Base-by-base conservation (phyloP, 2,329 filamentous ascomycete genomes). In the Scortechinia acanthostroma region DNA sequence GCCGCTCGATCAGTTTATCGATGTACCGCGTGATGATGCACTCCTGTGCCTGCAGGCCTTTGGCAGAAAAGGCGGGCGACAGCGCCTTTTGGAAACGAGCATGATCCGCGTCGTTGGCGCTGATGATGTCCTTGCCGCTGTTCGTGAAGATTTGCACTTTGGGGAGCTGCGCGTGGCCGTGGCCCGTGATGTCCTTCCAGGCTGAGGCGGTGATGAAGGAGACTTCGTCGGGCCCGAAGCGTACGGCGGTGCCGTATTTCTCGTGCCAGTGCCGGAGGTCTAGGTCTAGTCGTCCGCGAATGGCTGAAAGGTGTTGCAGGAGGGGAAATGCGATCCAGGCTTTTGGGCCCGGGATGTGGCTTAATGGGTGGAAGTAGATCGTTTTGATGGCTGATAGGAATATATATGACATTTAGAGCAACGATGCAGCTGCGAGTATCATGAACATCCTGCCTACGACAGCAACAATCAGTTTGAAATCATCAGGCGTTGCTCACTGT, bases 291-390 rank as follows among this genome's bases (percentile, higher is more conserved):
- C 19, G 14, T 3, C 51, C 52, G 10, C 45, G 25, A 17, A 48
- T 14, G 6, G 19, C 22, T 4, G 46, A 43, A 14, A 55, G 43
- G 13, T 50, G 33, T 3, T 44, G 47, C 1, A 51, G 30, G 4
- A 54, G 14, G 1, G 48, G 49, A 19, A 52, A 51, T 13, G 44
- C 48, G 4, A 51, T 48, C 50, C 49, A 53, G 21, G 43, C 25
- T 28, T 48, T 50, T 1, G 51, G 51, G 1, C 52, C 48, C 1
- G 52, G 52, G 5, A 52, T 43, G 3, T 43, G 22, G 3, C 30
- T 44, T 1, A 53, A 25, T 48, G 3, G 49, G 42, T 17, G 43
- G 45, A n/a, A 52, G 50, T 0, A 43, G 56, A 22, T 51, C 50
- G 2, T 51, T 51, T n/a, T 56, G 10, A 30, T 30, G 25, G 25